Evolutionary conservation across 192 early-diverging fungal species (phyloP), one percentile per base, ranked within the genome.

Genomic region (Entophlyctis helioformis): DNA sequence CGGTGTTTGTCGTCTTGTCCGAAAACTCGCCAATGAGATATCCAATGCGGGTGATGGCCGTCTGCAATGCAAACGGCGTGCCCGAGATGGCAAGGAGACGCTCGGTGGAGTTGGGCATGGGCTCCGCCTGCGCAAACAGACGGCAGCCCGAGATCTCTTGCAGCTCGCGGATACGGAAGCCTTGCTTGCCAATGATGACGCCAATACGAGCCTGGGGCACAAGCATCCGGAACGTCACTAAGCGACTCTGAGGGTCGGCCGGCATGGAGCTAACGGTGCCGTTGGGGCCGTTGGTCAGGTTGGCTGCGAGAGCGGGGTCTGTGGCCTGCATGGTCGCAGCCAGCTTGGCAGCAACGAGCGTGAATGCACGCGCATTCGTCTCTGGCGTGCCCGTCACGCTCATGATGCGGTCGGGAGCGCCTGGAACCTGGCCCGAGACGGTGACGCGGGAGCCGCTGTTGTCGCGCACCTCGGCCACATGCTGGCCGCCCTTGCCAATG

Each of bases 41-140:
- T n/a, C 61, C 66, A 31, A 69, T 58, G 27, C 64, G 61, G 40
- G 64, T 64, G 12, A 86, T 76, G 26, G 91, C 93, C 21, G 85
- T 69, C 31, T 78, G 80, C 46, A 98, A 85, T 23, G 81, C 77
- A 24, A 92, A 87, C 24, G 83, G 68, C 23, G 74, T 74, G 50
- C 95, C 95, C 45, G 84, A 69, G 33, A 98, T 71, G 46, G 86
- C 86, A 12, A 96, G 77, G 29, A 91, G 71, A 39, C 94, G 84
- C 66, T 98, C 95, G 15, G 91, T 96, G 12, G 80, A 84, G 57
- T 89, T 83, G 23, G 90, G 90, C 21, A 98, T 67, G 67, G 89
- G 84, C 48, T 93, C 86, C 61, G 94, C 91, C 44, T 83, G 77
- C 5, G 92, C 85, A 24, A 78, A 79, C 65, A 96, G 76, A 29